Evolutionary conservation across 495 filamentous ascomycete genomes (phyloP), one percentile per base, ranked within the genome.

Genomic region (Hyaloscypha variabilis): DNA sequence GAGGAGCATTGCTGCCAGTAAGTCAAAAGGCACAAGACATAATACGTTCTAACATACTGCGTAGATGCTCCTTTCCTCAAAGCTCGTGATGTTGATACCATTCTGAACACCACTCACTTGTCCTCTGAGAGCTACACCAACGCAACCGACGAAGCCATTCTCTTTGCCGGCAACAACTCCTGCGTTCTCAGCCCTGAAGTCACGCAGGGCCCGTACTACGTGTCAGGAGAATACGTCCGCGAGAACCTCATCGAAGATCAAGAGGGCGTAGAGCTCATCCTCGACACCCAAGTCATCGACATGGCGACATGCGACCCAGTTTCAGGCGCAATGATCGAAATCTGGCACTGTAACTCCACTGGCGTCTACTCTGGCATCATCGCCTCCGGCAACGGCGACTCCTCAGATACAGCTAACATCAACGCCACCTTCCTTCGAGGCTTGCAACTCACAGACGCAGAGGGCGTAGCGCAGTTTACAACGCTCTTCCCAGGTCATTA

Each of bases 401-500:
- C 74, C 11, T 74, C 66, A 3, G 77, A 82, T 58, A 58, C 73
- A 3, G 74, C 77, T 36, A 71, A 70, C 42, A 53, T 80, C 25
- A 65, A 77, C 50, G 64, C 66, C 23, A 81, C 77, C 14, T 80
- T 77, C 67, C 72, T 78, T 8, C 79, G 82, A 8, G 82, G 82
- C 53, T 72, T 85, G 31, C 81, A 85, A 59, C 70, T 77, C 19
- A 83, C 81, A 13, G 78, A 85, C 66, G 58, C 71, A 0, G 77
- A 83, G 8, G 83, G 83, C 6, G 79, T 85, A 6, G 78, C 79
- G 10, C 71, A 76, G 34, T 86, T 87, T 64, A 70, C 79, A 30
- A 77, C 82, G 0, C 68, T 83, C 42, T 85, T 86, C 74, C 83
- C 85, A 0, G 85, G 85, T 10, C 83, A 87, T 66, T 87, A 86